Evolutionary conservation across 305 asterid species (phyloP).

Genomic region (Salvia sclarea): DNA sequence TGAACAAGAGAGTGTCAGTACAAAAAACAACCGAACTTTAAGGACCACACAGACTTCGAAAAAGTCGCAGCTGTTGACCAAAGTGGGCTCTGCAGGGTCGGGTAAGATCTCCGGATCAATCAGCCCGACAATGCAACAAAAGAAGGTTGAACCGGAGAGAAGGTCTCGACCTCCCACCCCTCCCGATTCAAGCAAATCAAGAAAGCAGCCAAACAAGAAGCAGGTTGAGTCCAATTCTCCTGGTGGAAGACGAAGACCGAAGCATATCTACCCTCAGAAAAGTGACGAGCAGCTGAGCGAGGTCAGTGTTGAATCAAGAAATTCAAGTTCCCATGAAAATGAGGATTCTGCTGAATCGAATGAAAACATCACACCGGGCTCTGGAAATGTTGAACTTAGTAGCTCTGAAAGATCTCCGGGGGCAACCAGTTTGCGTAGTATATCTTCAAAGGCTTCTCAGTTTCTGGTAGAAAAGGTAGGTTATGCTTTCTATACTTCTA

Average conservation of each 20-base stretch:
- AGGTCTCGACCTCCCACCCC: constrained; percentile 73
- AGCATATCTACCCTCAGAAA: constrained; percentile 41
- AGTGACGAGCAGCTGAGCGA: constrained; percentile 45
- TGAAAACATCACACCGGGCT: constrained; percentile 34
- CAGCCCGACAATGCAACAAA: constrained; percentile 77
- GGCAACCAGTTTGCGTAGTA: constrained; percentile 36
- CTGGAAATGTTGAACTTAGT: constrained; percentile 43
- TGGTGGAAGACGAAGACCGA: constrained; percentile 63
- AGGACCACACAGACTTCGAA: constrained; percentile 49
- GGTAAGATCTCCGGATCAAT: constrained; percentile 58
- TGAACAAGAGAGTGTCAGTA: constrained; percentile 41
- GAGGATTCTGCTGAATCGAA: constrained; percentile 47
- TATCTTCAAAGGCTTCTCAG: constrained; percentile 39
- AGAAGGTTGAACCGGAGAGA: constrained; percentile 65
- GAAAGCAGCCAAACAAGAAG: constrained; percentile 58
- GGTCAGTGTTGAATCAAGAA: constrained; percentile 44
- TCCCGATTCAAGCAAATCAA: constrained; percentile 60
- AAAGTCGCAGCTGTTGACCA: constrained; percentile 48
- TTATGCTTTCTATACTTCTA: constrained; percentile 21
- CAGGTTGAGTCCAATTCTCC: constrained; percentile 62
- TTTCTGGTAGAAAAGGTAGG: constrained; percentile 49
- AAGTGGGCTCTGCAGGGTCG: constrained; percentile 48
- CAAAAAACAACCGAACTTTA: constrained; percentile 40
- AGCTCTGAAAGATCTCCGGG: constrained; percentile 44
- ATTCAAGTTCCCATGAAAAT: constrained; percentile 34